A percentile compares a stretch with the other conserved stretches of the same genome.
Conservation (phyloP, 306 rosid genomes). For the Cucumis cinereus region DNA sequence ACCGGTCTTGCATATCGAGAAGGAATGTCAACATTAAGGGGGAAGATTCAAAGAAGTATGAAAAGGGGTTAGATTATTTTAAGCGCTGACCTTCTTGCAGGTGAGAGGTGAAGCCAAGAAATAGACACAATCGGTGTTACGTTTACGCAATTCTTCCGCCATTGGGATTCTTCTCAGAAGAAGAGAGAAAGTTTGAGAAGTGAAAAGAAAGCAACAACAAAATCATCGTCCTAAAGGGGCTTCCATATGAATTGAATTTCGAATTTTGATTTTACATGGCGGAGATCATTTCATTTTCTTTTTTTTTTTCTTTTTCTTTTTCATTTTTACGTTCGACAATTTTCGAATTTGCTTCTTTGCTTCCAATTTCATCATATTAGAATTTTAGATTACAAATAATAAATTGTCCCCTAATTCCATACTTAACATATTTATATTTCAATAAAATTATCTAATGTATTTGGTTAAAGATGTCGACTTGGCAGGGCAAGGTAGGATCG, state of each 20-base stretch:
- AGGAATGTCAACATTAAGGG: neutral
- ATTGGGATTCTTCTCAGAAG: slow-evolving; percentile 12
- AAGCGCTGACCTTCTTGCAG: slow-evolving; percentile 62
- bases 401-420: too few relatives aligned
- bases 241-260: neutral
- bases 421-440: too few relatives aligned
- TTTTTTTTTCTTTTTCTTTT: too few relatives aligned
- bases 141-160: slow-evolving; percentile 56
- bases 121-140: slow-evolving; percentile 73
- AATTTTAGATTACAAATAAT: too few relatives aligned
- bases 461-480: too few relatives aligned
- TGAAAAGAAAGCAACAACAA: neutral
- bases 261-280: neutral
- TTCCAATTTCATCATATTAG: too few relatives aligned
- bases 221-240: neutral
- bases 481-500: too few relatives aligned
- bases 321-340: too few relatives aligned
- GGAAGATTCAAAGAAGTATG: neutral
- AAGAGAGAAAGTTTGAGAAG: neutral
- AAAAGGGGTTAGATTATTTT: neutral
- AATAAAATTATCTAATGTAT: too few relatives aligned
- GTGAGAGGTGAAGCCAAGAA: slow-evolving; percentile 88
- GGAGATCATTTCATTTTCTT: neutral
- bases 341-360: too few relatives aligned
- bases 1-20: neutral